Conservation (phyloP, 2,329 filamentous ascomycete genomes). For the Beauveria sp. region DNA sequence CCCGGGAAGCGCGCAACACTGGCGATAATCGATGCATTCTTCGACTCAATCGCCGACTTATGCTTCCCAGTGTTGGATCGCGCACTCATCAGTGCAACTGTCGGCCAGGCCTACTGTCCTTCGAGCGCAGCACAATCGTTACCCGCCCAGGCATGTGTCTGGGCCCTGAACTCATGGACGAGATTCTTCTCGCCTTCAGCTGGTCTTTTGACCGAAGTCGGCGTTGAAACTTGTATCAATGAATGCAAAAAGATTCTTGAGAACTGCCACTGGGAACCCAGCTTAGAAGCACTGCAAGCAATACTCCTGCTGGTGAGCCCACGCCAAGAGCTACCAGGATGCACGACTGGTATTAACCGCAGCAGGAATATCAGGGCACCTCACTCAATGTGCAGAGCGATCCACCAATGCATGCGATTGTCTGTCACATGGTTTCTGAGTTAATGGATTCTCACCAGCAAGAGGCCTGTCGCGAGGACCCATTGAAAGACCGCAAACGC, state of each 20-base stretch:
- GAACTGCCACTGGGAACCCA: background rate
- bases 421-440: constrained; percentile 13
- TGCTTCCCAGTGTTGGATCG: constrained; percentile 4
- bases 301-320: constrained; percentile 13
- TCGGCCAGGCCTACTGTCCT: constrained; percentile 10
- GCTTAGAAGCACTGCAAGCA: constrained; percentile 12
- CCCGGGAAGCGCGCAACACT: background rate
- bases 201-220: too few species aligned
- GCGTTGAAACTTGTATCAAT: background rate
- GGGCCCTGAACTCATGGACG: constrained; percentile 11
- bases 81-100: constrained; percentile 1
- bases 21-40: background rate
- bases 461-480: background rate
- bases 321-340: background rate
- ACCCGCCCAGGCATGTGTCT: constrained; percentile 14
- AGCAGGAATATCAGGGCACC: background rate
- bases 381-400: background rate
- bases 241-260: background rate
- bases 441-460: constrained; percentile 5
- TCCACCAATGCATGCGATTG: constrained; percentile 2
- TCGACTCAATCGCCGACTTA: background rate
- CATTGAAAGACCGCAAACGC: background rate
- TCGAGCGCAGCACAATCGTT: background rate
- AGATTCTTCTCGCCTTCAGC: background rate
- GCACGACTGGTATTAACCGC: background rate